Base-by-base conservation (phyloP, 352 stramenopile genomes). In the Globisporangium viniferum region DNA sequence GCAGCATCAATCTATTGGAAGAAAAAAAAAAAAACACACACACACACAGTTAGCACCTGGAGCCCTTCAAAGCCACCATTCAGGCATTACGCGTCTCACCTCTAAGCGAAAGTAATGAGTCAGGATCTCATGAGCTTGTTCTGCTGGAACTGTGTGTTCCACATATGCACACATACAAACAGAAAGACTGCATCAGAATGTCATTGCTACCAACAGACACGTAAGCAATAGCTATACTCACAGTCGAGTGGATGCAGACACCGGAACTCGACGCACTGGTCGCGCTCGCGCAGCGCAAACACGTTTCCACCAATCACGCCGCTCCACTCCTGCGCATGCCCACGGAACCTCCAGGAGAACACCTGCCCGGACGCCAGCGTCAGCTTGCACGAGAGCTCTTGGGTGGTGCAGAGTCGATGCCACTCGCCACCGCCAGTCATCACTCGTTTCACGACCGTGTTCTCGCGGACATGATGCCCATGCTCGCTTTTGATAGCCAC, bases 101-200 rank as follows among this genome's bases (percentile, higher is more conserved):
- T 97, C 79, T 48, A 98, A 69, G 33, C 96, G 91, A 77, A 98
- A 98, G 78, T 98, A 98, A 33, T 89, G 71, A 3, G 68, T 73
- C 4, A 98, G 71, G 15, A 75, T 69, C 62, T 76, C 71, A 65
- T 88, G 29, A 67, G 71, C 49, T 73, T 94, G 54, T 73, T 88
- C 29, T 44, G 64, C 18, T 48, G 78, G 22, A 67, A 84, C 75
- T 86, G 35, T 35, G 35, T 20, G 22, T 51, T 22, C 44, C 44
- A 51, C 20, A 22, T 49, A 36, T 33, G 3, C 15, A 69, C 3
- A 53, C 14, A 62, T 49, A 64, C 44, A 24, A 31, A 14, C 2
- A 3, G 31, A 65, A 15, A 18, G 0, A 5, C 10, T 36, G 27
- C 5, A 59, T 55, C 10, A 51, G 5, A 36, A 7, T 12, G 4